Conservation (phyloP, 257 asterid genomes). For the Gardenia jasminoides region DNA sequence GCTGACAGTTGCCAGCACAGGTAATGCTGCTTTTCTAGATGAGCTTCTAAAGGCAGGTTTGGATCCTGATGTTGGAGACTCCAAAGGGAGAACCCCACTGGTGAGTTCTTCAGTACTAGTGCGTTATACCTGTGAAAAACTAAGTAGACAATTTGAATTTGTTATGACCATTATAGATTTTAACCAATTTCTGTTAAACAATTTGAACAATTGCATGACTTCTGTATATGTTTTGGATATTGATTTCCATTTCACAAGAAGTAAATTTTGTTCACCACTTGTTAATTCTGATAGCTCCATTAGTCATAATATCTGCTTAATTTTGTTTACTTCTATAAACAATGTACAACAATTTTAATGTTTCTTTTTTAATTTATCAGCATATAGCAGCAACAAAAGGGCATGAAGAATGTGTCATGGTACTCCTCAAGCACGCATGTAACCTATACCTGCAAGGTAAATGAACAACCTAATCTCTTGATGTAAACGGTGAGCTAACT, state of each 20-base stretch:
- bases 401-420: slow-evolving; percentile 79
- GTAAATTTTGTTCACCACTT: background rate
- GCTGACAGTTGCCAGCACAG: slow-evolving; percentile 73
- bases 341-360: background rate
- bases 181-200: background rate
- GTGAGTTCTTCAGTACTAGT: slow-evolving; percentile 29
- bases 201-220: background rate
- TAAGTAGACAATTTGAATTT: background rate
- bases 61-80: slow-evolving; percentile 85
- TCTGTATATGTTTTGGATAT: background rate
- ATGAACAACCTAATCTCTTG: background rate
- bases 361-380: slow-evolving; percentile 33
- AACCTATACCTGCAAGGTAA: slow-evolving; percentile 71
- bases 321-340: background rate
- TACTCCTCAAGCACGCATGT: slow-evolving; percentile 84
- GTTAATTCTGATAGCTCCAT: background rate
- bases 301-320: background rate
- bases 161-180: background rate
- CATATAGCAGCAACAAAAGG: slow-evolving; percentile 88
- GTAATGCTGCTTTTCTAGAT: slow-evolving; percentile 83
- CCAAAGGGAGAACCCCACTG: slow-evolving; percentile 77
- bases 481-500: background rate
- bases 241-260: background rate
- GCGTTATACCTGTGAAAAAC: background rate
- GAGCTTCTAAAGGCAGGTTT: slow-evolving; percentile 84